Base-by-base conservation (phyloP, 176 grass and related monocot genomes). In the Pontederia crassipes region DNA sequence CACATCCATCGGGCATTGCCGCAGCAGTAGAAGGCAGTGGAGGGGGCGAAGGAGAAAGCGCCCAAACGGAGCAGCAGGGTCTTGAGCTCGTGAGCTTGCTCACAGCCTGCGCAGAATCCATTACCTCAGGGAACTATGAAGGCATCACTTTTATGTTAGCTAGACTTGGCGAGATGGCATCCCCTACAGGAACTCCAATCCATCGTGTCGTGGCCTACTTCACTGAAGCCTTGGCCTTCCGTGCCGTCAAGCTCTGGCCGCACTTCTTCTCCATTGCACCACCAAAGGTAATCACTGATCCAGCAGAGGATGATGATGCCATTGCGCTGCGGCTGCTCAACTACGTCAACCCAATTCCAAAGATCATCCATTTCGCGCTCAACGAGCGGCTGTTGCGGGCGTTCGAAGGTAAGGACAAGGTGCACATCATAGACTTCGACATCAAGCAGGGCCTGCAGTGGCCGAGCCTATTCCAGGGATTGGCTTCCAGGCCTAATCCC, bases 381-480 rank as follows among this genome's bases (percentile, higher is more conserved):
- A 98, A 93, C 66, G 94, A 92, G 71, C 50, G 88, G 7, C 27
- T 98, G 48, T 52, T 92, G 20, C 75, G 74, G 46, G 79, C 68
- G n/a, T 98, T 98, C 62, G 84, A 92, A 54, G 94, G 94, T 17
- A 86, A 88, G 68, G 88, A 98, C 18, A 85, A 88, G n/a, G 81
- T 98, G 35, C 94, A 98, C 80, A 64, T 98, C 64, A 89, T 98
- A 64, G 88, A 98, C 71, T 98, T 98, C 56, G 85, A 98, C 79
- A 81, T 92, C 79, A 98, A 88, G 78, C 94, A 98, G 61, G 93
- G 94, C 11, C 79, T 98, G 29, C 94, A 98, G 64, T 98, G 94
- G 94, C 82, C 93, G 8, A 75, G 84, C 50, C 72, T 98, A 52
- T 77, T 98, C 20, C 87, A 98, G 74, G 89, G 88, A 81, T 79